Conservation (phyloP, 768 basidiomycete genomes). For the Tricholomella constricta region DNA sequence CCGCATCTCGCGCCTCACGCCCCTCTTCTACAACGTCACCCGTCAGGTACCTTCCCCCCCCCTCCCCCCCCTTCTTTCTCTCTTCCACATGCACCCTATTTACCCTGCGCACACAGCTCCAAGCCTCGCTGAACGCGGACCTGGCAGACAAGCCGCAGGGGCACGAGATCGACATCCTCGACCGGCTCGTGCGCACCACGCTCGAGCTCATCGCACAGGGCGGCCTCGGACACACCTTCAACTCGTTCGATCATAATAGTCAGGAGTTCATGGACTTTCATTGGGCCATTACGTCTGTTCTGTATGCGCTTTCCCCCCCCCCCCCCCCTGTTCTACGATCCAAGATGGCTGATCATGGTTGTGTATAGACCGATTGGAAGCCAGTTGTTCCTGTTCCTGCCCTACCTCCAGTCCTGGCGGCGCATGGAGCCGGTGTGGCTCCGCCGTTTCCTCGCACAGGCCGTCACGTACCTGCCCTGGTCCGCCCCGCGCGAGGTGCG, state of each 20-base stretch:
- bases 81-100: too few species aligned
- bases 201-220: slow-evolving; percentile 20
- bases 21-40: slow-evolving; percentile 24
- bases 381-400: slow-evolving; percentile 24
- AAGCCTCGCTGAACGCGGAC: slow-evolving; percentile 7
- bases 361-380: slow-evolving; percentile 24
- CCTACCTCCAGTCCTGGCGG: slow-evolving; percentile 24
- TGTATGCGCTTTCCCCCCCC: slow-evolving; percentile 4
- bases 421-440: slow-evolving; percentile 26
- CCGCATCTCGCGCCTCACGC: slow-evolving; percentile 25
- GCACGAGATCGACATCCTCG: slow-evolving; percentile 16
- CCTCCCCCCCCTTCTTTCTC: not conserved
- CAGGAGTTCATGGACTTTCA: slow-evolving; percentile 20
- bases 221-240: slow-evolving; percentile 19
- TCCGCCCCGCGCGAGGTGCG: slow-evolving; percentile 20
- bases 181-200: slow-evolving; percentile 13
- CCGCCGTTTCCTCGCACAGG: slow-evolving; percentile 17
- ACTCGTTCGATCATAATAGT: slow-evolving; percentile 18
- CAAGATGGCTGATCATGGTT: not conserved
- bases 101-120: slow-evolving; percentile 14
- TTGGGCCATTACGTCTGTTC: slow-evolving; percentile 18
- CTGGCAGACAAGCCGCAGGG: slow-evolving; percentile 1
- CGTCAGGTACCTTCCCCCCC: slow-evolving; percentile 16
- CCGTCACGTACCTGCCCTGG: slow-evolving; percentile 23
- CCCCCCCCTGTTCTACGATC: not conserved